phyloP scores from a whole-genome alignment of 2,329 filamentous ascomycete genomes.

The Aspergillus proliferans region DNA sequence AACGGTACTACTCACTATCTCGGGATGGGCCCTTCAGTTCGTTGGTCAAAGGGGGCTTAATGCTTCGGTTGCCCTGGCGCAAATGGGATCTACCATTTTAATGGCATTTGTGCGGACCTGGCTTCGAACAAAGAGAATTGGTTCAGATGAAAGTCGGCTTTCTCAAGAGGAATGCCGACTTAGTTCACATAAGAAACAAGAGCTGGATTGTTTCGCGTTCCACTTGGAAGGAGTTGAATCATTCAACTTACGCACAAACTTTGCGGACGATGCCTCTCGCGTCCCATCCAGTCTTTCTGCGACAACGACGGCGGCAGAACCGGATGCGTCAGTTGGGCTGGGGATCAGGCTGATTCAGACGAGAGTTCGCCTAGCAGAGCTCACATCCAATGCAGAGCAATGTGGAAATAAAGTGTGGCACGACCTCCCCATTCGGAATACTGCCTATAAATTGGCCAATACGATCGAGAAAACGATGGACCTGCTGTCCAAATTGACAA shows the following conservation, averaged over 20 bases:
- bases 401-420: slow-evolving; percentile 16
- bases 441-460: slow-evolving; percentile 15
- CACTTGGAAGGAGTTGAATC: slow-evolving; percentile 19
- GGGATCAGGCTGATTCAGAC: slow-evolving; percentile 14
- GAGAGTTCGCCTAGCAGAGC: slow-evolving; percentile 15
- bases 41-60: slow-evolving; percentile 34
- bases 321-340: background rate
- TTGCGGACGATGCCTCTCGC: background rate
- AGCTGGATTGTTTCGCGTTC: slow-evolving; percentile 28
- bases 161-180: slow-evolving; percentile 13
- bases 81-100: slow-evolving; percentile 29
- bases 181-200: slow-evolving; percentile 21
- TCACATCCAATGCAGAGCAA: slow-evolving; percentile 12
- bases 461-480: slow-evolving; percentile 25
- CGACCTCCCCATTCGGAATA: slow-evolving; percentile 21
- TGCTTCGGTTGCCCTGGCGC: slow-evolving; percentile 29
- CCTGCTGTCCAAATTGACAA: slow-evolving; percentile 19
- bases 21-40: slow-evolving; percentile 35
- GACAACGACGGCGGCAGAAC: fast-evolving
- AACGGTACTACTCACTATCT: slow-evolving; percentile 20
- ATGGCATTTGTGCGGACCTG: slow-evolving; percentile 33
- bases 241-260: slow-evolving; percentile 12
- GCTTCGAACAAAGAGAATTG: slow-evolving; percentile 28
- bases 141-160: slow-evolving; percentile 23
- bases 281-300: slow-evolving; percentile 7